Evolutionary conservation across 164 flowering plant species (phyloP).

Genomic region (Stephania cephalantha): DNA sequence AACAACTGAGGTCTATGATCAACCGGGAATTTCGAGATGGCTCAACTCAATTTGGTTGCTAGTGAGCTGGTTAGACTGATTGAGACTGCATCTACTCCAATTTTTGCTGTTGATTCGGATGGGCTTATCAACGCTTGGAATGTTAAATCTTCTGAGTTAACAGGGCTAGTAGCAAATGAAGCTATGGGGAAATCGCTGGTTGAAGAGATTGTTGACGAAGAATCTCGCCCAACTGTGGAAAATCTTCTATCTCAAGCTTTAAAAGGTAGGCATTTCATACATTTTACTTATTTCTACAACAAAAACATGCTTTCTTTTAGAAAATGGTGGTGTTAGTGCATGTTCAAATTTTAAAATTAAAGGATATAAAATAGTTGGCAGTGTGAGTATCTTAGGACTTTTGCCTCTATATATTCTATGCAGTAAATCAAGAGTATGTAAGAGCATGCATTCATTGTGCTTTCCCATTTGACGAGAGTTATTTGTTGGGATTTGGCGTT

Average conservation of each 20-base stretch:
- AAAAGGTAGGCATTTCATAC: slow-evolving; percentile 30
- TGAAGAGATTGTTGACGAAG: slow-evolving; percentile 40
- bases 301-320: background rate
- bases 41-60: slow-evolving; percentile 47
- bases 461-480: no score
- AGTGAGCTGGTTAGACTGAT: slow-evolving; percentile 59
- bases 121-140: slow-evolving; percentile 67
- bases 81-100: slow-evolving; percentile 42
- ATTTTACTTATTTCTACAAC: no score
- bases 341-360: no score
- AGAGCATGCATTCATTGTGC: no score
- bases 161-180: slow-evolving; percentile 39
- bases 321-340: background rate
- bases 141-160: slow-evolving; percentile 45
- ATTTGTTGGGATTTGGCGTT: no score
- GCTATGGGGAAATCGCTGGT: slow-evolving; percentile 55
- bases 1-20: slow-evolving; percentile 5
- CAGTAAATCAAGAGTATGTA: no score
- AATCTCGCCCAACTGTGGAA: slow-evolving; percentile 30
- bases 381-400: no score
- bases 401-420: no score
- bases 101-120: slow-evolving; percentile 31
- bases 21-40: slow-evolving; percentile 15
- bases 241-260: slow-evolving; percentile 36
- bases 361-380: no score